A percentile compares a stretch with the other conserved stretches of the same genome.
phyloP scores from a whole-genome alignment of 2,329 filamentous ascomycete species.

The Arthrobotrys pseudoclavata region DNA sequence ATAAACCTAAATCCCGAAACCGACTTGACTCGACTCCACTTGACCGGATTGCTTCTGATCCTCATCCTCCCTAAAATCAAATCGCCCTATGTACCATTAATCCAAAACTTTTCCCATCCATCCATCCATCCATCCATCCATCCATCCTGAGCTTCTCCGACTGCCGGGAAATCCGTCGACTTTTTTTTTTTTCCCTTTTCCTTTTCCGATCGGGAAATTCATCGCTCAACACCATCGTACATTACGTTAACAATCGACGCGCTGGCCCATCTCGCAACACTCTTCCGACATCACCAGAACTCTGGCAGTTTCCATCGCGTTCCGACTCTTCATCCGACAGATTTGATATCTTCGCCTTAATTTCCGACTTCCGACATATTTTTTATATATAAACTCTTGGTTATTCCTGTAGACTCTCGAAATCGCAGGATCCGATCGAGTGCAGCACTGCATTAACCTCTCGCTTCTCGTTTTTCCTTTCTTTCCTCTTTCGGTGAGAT shows the following conservation, averaged over 20 bases:
- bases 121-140: no score
- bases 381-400: not conserved
- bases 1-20: conserved; percentile 13
- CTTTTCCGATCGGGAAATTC: conserved; percentile 47
- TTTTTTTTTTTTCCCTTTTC: not conserved
- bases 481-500: conserved; percentile 33
- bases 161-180: not conserved
- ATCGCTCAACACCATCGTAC: conserved; percentile 32
- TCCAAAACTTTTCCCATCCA: not conserved
- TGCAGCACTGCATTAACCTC: conserved; percentile 37
- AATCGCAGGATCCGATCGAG: conserved; percentile 32
- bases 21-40: conserved; percentile 1
- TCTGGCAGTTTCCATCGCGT: conserved; percentile 40
- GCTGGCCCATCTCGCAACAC: conserved; percentile 45
- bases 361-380: conserved; percentile 40
- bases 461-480: conserved; percentile 27
- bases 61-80: not conserved
- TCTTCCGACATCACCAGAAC: conserved; percentile 12
- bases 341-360: conserved; percentile 32
- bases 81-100: not conserved
- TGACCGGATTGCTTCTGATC: not conserved
- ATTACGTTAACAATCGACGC: conserved; percentile 19
- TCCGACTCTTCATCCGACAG: conserved; percentile 16
- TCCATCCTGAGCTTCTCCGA: conserved; percentile 17
- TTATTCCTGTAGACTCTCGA: not conserved